These are phyloP conservation scores for Dactylellina parvicollis DNA, from an alignment of 2,329 filamentous ascomycete genomes.

Conservation along the genomic window DNA sequence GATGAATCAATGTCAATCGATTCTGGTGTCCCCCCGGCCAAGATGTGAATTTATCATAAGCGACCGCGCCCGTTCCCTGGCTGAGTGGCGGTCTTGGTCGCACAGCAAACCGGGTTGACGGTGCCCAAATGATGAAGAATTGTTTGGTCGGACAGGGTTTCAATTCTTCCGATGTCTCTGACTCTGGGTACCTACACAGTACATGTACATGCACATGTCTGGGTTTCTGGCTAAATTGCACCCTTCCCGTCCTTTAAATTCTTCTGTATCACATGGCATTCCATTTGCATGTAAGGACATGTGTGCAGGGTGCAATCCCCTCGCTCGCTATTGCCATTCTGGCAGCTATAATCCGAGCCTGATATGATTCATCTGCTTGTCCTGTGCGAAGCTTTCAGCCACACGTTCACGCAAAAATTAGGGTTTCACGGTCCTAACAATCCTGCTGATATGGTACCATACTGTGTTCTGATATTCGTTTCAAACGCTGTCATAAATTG, in stretches of 20 bases:
- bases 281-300: background rate
- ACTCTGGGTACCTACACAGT: background rate
- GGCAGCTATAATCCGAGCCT: conserved; percentile 10
- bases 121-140: background rate
- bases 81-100: background rate
- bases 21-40: background rate
- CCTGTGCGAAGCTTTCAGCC: conserved; percentile 24
- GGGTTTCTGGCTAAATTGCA: conserved; percentile 12
- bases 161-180: conserved; percentile 28
- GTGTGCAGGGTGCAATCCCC: background rate
- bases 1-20: too few species aligned
- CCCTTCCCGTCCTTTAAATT: background rate
- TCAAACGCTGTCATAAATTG: background rate
- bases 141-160: background rate
- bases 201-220: too few species aligned
- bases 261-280: conserved; percentile 4
- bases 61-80: background rate
- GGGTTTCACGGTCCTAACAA: too few species aligned
- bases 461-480: conserved; percentile 2
- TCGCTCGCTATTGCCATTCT: background rate
- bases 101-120: conserved; percentile 2
- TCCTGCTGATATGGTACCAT: background rate
- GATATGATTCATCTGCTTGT: conserved; percentile 7
- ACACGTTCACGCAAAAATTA: conserved; percentile 2
- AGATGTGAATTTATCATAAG: background rate